These are phyloP conservation scores for Erucastrum elatum DNA, from an alignment of 345 rosid species.

Conservation along the genomic window DNA sequence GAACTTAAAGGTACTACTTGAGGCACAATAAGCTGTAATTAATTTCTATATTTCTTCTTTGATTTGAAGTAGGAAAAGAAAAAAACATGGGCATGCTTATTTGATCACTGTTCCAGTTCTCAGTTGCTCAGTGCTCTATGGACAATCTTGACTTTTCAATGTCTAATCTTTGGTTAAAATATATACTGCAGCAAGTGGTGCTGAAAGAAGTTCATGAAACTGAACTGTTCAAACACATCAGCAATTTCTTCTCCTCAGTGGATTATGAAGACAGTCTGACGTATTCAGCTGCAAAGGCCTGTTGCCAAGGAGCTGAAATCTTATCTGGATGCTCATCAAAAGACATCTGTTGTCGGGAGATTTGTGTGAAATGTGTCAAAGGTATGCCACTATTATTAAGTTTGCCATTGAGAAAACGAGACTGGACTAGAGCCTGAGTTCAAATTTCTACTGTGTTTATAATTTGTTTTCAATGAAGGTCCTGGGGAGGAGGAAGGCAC, in stretches of 20 bases:
- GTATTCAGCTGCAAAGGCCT: conserved; percentile 59
- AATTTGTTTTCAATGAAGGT: conserved; percentile 26
- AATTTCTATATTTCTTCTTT: not conserved
- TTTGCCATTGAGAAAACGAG: not conserved
- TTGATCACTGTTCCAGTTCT: not conserved
- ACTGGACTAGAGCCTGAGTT: conserved; percentile 8
- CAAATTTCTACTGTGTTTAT: too few relatives aligned
- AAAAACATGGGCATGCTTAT: not conserved
- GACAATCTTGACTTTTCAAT: not conserved
- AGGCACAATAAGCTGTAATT: not conserved
- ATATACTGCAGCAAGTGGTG: conserved; percentile 44
- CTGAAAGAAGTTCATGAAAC: conserved; percentile 55
- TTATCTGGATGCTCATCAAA: conserved; percentile 52
- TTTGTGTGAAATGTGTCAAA: conserved; percentile 56
- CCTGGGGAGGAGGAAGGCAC: conserved; percentile 25
- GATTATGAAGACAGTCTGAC: conserved; percentile 48
- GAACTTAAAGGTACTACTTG: conserved; percentile 51
- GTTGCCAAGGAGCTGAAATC: conserved; percentile 77
- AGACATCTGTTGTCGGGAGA: conserved; percentile 62
- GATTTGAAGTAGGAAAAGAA: not conserved
- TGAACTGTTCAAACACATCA: conserved; percentile 46
- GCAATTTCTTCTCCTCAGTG: conserved; percentile 45
- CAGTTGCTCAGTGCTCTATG: not conserved
- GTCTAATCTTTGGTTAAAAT: not conserved
- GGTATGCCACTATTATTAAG: not conserved